phyloP scores from a whole-genome alignment of 2,329 filamentous ascomycete genomes.

The Colletotrichum sp. region DNA sequence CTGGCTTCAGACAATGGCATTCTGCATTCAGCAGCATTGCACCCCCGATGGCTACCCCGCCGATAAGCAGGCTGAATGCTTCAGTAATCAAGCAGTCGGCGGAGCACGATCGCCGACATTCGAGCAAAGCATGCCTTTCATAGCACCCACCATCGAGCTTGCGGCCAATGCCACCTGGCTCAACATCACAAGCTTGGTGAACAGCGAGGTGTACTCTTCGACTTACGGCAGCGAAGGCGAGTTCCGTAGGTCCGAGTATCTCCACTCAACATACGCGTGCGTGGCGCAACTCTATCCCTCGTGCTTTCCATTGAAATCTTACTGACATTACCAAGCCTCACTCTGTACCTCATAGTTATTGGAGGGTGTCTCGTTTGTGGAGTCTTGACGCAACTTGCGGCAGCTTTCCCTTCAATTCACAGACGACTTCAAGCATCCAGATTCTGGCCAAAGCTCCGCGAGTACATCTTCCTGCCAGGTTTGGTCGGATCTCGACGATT shows the following conservation, averaged over 20 bases:
- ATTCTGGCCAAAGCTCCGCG: conserved; percentile 13
- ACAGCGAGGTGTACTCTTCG: background rate
- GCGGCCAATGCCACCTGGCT: background rate
- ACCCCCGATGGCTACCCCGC: conserved; percentile 21
- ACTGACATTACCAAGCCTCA: background rate
- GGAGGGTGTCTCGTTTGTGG: background rate
- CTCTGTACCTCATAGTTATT: background rate
- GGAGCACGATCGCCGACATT: conserved; percentile 24
- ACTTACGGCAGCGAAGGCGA: background rate
- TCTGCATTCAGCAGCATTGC: conserved; percentile 38
- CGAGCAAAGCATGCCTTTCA: conserved; percentile 15
- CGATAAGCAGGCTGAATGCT: conserved; percentile 6
- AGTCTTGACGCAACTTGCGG: background rate
- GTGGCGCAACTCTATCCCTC: background rate
- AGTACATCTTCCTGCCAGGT: conserved; percentile 29
- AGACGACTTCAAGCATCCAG: background rate
- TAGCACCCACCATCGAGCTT: background rate
- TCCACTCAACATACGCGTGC: background rate
- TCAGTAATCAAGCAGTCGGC: background rate
- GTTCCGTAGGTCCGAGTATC: background rate
- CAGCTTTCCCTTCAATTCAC: background rate
- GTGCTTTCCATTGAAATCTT: background rate
- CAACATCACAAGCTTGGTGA: background rate
- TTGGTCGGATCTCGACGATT: conserved; percentile 26
- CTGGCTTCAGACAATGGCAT: conserved; percentile 36